Percentiles rank a stretch among this genome's conserved stretches.
Conservation (phyloP, 1,139 yeast species). For the Torulaspora pretoriensis region DNA sequence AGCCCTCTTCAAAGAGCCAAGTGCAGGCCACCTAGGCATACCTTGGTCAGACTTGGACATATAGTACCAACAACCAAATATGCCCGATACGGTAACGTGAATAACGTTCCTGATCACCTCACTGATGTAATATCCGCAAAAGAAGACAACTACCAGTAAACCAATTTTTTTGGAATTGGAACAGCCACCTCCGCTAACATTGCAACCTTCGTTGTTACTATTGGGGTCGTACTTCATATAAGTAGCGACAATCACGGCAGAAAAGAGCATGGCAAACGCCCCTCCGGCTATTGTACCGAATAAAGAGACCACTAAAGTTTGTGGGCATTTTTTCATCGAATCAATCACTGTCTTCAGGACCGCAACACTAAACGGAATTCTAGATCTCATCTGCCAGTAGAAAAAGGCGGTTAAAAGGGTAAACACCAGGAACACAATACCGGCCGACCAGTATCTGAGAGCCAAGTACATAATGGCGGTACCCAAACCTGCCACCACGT, state of each 20-base stretch:
- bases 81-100: slow-evolving; percentile 79
- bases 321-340: slow-evolving; percentile 68
- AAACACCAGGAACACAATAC: slow-evolving; percentile 65
- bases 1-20: slow-evolving; percentile 78
- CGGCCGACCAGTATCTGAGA: slow-evolving; percentile 67
- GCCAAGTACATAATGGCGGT: slow-evolving; percentile 70
- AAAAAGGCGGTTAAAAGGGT: slow-evolving; percentile 62
- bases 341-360: slow-evolving; percentile 69
- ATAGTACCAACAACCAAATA: slow-evolving; percentile 90
- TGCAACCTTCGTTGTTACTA: slow-evolving; percentile 45
- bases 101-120: slow-evolving; percentile 83
- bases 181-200: slow-evolving; percentile 60
- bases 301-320: slow-evolving; percentile 59
- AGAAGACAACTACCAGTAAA: slow-evolving; percentile 59
- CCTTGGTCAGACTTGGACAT: slow-evolving; percentile 74
- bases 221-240: slow-evolving; percentile 67
- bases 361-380: slow-evolving; percentile 72
- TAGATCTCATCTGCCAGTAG: slow-evolving; percentile 66
- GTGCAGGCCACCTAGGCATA: slow-evolving; percentile 73
- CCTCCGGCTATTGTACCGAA: slow-evolving; percentile 64
- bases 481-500: slow-evolving; percentile 65
- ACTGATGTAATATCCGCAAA: slow-evolving; percentile 80
- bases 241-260: slow-evolving; percentile 65
- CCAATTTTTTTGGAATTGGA: slow-evolving; percentile 67
- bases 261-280: slow-evolving; percentile 60